Conservation (phyloP, 805 yeast species). For the Candida sithepensis region DNA sequence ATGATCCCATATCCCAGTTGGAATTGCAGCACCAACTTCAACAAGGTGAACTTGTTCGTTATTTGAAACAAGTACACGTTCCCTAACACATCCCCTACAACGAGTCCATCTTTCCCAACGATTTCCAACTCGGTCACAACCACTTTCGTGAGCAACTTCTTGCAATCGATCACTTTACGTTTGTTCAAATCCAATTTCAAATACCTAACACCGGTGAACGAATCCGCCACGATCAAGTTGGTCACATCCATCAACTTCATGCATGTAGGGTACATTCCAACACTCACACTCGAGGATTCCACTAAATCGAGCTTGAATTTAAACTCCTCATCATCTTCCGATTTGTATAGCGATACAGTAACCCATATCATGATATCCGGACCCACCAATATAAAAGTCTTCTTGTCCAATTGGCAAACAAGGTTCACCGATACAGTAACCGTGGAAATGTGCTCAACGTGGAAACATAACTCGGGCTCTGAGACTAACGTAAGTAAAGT, state of each 20-base stretch:
- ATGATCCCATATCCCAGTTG: neutral
- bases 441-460: neutral
- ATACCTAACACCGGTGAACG: conserved; percentile 20
- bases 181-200: conserved; percentile 5
- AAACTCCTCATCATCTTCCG: conserved; percentile 1
- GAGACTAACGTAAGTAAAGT: neutral
- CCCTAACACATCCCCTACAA: conserved; percentile 25
- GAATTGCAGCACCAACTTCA: neutral
- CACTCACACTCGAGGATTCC: neutral
- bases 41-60: neutral
- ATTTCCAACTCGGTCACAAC: conserved; percentile 8
- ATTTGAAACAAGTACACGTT: conserved; percentile 16
- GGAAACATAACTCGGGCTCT: neutral
- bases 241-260: neutral
- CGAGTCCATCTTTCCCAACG: conserved; percentile 12
- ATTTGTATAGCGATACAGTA: conserved; percentile 2
- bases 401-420: neutral
- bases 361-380: conserved; percentile 7
- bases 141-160: neutral
- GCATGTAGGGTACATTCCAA: conserved; percentile 5
- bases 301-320: conserved; percentile 6
- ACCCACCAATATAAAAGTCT: conserved; percentile 13
- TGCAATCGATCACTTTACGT: neutral
- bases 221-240: conserved; percentile 16
- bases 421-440: neutral